Percentiles rank a stretch among this genome's conserved stretches.
Conservation (phyloP, 1,139 yeast species). For the Kurtzmaniella quercitrusa region DNA sequence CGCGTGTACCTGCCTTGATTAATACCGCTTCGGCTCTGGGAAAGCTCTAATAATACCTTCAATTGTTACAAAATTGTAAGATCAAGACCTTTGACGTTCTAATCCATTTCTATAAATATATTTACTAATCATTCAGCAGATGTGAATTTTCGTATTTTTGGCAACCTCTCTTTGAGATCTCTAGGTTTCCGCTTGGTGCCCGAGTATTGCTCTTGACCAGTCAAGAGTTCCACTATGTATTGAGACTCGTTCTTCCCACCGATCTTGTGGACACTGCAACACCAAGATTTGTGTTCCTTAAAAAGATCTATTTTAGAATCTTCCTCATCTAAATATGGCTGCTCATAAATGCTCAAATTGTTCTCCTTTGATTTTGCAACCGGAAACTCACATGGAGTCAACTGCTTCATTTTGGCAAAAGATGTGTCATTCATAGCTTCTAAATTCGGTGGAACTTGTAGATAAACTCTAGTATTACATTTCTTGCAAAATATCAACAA, state of each 20-base stretch:
- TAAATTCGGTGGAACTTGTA: conserved; percentile 11
- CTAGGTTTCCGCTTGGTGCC: conserved; percentile 10
- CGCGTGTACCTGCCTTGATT: neutral
- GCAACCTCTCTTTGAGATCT: neutral
- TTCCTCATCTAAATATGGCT: conserved; percentile 13
- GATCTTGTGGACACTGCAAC: conserved; percentile 19
- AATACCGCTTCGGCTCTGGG: neutral
- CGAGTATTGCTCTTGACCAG: conserved; percentile 10
- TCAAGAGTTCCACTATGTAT: conserved; percentile 24
- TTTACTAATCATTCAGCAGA: neutral
- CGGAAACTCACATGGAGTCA: conserved; percentile 33
- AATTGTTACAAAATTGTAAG: no score
- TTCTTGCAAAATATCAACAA: conserved; percentile 31
- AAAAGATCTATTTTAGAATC: conserved; percentile 20
- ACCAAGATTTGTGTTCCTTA: conserved; percentile 37
- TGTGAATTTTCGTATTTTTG: neutral
- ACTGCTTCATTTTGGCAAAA: conserved; percentile 13
- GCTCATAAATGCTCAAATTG: conserved; percentile 9
- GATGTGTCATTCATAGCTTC: neutral
- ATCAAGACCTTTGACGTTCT: no score
- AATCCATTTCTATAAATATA: no score
- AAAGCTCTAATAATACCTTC: no score
- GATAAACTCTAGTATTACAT: conserved; percentile 34
- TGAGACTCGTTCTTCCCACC: conserved; percentile 12
- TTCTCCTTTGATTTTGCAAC: neutral